Conservation (phyloP, 2,329 filamentous ascomycete genomes). For the Fusarium praegraminearum region DNA sequence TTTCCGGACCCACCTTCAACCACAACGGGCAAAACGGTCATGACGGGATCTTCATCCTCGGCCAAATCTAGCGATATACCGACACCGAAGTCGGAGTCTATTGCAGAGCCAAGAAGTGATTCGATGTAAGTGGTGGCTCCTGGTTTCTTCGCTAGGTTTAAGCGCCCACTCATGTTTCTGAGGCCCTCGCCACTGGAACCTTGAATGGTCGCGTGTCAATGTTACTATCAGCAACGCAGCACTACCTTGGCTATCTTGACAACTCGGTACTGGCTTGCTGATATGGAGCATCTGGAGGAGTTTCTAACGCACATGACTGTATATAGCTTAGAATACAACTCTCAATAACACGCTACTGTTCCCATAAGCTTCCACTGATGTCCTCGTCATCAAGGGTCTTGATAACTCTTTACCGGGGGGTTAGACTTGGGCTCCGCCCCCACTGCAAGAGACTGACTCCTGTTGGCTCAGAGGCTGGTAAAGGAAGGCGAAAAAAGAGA, state of each 20-base stretch:
- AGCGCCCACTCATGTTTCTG: conserved; percentile 29
- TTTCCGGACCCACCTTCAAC: conserved; percentile 19
- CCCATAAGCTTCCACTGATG: neutral
- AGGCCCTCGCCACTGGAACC: conserved; percentile 38
- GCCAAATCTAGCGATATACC: conserved; percentile 9
- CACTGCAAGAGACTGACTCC: conserved; percentile 26
- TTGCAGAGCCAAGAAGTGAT: conserved; percentile 34
- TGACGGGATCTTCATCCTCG: conserved; percentile 11
- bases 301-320: neutral
- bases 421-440: conserved; percentile 21
- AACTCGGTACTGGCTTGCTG: neutral
- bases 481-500: conserved; percentile 18
- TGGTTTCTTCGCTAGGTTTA: conserved; percentile 23
- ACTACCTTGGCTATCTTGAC: neutral
- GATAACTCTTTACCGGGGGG: conserved; percentile 10
- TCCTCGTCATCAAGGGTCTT: conserved; percentile 28
- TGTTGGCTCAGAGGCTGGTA: conserved; percentile 23
- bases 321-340: neutral
- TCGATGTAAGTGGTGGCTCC: conserved; percentile 32
- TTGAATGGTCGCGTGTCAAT: conserved; percentile 18
- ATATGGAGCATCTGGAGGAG: neutral
- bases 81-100: conserved; percentile 37
- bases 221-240: conserved; percentile 1
- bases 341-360: neutral
- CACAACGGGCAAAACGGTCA: neutral